phyloP scores from a whole-genome alignment of 148 eudicot species.

The Limonium bicolor region DNA sequence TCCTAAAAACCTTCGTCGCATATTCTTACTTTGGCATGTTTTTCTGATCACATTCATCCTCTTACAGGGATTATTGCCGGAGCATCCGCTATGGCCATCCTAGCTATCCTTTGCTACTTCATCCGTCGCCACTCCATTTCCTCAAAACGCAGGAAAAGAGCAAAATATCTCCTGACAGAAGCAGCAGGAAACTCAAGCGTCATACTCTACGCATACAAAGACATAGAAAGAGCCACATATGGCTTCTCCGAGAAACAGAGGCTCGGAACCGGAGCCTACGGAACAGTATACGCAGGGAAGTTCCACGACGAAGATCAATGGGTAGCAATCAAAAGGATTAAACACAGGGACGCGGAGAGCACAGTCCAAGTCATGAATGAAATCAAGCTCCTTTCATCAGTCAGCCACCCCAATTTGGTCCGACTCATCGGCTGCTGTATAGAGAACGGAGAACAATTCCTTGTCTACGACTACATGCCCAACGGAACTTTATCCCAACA shows the following conservation, averaged over 20 bases:
- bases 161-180: conserved; percentile 45
- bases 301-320: conserved; percentile 19
- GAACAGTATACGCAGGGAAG: conserved; percentile 50
- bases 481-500: conserved; percentile 52
- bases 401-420: conserved; percentile 47
- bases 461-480: conserved; percentile 55
- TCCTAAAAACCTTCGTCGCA: too few species aligned
- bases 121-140: conserved; percentile 26
- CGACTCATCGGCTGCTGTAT: conserved; percentile 50
- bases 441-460: conserved; percentile 40
- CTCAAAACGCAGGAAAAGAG: conserved; percentile 24
- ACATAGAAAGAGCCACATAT: conserved; percentile 43
- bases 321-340: conserved; percentile 49
- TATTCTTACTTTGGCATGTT: too few species aligned
- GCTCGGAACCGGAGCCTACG: conserved; percentile 53
- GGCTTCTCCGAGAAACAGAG: conserved; percentile 39
- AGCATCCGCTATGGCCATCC: conserved; percentile 22
- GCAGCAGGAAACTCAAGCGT: conserved; percentile 53
- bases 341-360: conserved; percentile 27
- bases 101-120: conserved; percentile 28
- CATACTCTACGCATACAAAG: conserved; percentile 42
- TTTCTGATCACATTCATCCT: neutral
- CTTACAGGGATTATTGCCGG: conserved; percentile 52
- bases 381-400: conserved; percentile 53
- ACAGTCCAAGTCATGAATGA: conserved; percentile 46